Conservation (phyloP, 768 basidiomycete genomes). For the Dioszegia hungarica region DNA sequence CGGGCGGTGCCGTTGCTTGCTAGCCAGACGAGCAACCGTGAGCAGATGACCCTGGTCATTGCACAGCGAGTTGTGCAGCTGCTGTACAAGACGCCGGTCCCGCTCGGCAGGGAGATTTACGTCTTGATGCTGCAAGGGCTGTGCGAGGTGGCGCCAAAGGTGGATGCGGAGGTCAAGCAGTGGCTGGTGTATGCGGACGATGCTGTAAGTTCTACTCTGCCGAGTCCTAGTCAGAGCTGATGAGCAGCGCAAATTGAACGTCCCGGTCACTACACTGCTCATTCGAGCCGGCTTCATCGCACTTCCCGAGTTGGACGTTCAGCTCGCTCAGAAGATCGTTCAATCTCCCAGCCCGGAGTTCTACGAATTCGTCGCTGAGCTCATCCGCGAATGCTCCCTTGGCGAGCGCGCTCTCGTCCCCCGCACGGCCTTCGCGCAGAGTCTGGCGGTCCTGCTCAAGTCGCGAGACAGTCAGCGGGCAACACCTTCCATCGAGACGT, state of each 20-base stretch:
- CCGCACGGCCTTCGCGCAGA: constrained; percentile 70
- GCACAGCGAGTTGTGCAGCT: constrained; percentile 96
- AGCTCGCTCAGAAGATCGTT: constrained; percentile 77
- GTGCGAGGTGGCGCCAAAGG: constrained; percentile 82
- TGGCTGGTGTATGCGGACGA: constrained; percentile 97
- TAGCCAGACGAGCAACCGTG: constrained; percentile 69
- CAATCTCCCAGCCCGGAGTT: constrained; percentile 71
- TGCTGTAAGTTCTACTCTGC: constrained; percentile 65
- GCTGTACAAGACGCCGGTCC: constrained; percentile 79
- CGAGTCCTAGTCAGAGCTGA: constrained; percentile 6
- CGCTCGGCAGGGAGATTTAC: constrained; percentile 87
- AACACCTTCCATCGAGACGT: constrained; percentile 52
- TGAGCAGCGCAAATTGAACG: constrained; percentile 84
- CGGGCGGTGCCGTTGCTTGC: constrained; percentile 77
- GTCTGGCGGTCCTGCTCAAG: constrained; percentile 74
- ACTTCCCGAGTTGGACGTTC: constrained; percentile 73
- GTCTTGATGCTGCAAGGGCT: constrained; percentile 82
- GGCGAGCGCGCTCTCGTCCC: constrained; percentile 69
- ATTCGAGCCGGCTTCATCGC: constrained; percentile 77
- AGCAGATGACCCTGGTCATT: constrained; percentile 82
- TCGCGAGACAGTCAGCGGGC: constrained; percentile 69
- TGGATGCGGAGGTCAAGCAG: constrained; percentile 90
- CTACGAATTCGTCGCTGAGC: constrained; percentile 71
- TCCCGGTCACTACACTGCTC: constrained; percentile 85
- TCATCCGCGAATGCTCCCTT: constrained; percentile 81